Percentiles rank a stretch among this genome's conserved stretches.
phyloP scores from a whole-genome alignment of 768 basidiomycete species.

The Lentinula detonsa region DNA sequence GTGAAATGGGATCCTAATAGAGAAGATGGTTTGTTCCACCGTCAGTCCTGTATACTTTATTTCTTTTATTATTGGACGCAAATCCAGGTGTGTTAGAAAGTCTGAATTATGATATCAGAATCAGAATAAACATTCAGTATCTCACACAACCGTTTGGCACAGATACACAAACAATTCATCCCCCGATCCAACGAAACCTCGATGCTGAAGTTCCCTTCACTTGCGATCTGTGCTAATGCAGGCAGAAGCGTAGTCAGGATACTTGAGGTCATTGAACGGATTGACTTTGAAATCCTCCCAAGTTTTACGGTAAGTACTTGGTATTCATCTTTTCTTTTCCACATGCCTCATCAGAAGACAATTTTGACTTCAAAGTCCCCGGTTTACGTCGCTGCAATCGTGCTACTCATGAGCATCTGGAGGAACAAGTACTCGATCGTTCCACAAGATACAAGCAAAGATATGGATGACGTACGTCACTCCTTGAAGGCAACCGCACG shows the following conservation, averaged over 20 bases:
- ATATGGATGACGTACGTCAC: not conserved
- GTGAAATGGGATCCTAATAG: constrained; percentile 34
- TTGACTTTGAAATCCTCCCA: not conserved
- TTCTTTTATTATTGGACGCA: constrained; percentile 28
- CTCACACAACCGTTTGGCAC: not conserved
- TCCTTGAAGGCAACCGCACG: not conserved
- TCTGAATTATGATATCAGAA: no score
- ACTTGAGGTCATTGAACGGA: constrained; percentile 29
- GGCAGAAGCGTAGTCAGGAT: constrained; percentile 36
- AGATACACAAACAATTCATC: constrained; percentile 33
- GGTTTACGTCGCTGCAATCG: constrained; percentile 37
- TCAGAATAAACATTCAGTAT: no score
- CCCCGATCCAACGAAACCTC: constrained; percentile 22
- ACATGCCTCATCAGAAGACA: not conserved
- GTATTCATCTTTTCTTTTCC: not conserved
- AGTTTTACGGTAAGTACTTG: not conserved
- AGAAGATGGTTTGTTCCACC: constrained; percentile 22
- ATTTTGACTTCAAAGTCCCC: constrained; percentile 4
- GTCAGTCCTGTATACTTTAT: constrained; percentile 24
- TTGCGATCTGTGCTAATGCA: constrained; percentile 37
- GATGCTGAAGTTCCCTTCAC: constrained; percentile 26
- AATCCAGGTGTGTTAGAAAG: not conserved
- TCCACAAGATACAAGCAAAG: not conserved
- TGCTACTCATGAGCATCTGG: constrained; percentile 47
- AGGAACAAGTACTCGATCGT: constrained; percentile 11